Evolutionary conservation across 2,329 filamentous ascomycete species (phyloP).

Genomic region (Ambrosiella cleistominuta): DNA sequence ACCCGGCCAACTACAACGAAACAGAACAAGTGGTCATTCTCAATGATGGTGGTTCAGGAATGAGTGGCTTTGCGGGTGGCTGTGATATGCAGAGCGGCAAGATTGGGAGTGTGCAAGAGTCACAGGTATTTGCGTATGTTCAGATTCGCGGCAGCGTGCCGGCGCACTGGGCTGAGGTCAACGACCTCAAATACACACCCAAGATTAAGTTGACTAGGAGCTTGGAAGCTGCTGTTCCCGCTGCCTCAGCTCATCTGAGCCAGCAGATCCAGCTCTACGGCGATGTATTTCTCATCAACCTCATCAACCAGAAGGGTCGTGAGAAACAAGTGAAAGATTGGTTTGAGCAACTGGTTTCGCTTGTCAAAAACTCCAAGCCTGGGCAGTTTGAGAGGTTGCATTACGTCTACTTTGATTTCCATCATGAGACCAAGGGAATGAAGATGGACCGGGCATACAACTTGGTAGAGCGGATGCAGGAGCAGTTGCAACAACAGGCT

Average conservation of each 20-base stretch:
- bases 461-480: slow-evolving; percentile 63
- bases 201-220: slow-evolving; percentile 66
- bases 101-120: slow-evolving; percentile 46
- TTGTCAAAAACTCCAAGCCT: slow-evolving; percentile 56
- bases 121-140: slow-evolving; percentile 83
- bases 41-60: slow-evolving; percentile 59
- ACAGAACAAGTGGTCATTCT: slow-evolving; percentile 84
- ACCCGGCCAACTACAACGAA: slow-evolving; percentile 98
- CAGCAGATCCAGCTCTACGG: slow-evolving; percentile 90
- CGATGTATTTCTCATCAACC: slow-evolving; percentile 91
- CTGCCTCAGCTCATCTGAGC: slow-evolving; percentile 73
- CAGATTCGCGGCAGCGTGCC: slow-evolving; percentile 94
- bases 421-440: slow-evolving; percentile 90
- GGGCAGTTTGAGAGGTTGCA: slow-evolving; percentile 64
- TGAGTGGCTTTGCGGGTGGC: slow-evolving; percentile 67
- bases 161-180: slow-evolving; percentile 91
- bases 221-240: slow-evolving; percentile 60
- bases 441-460: slow-evolving; percentile 83
- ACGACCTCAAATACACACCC: slow-evolving; percentile 78
- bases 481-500: slow-evolving; percentile 58
- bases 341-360: slow-evolving; percentile 77
- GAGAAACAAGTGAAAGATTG: slow-evolving; percentile 80
- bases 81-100: slow-evolving; percentile 60
- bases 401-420: slow-evolving; percentile 97
- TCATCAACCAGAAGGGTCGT: slow-evolving; percentile 90